Base-by-base conservation (phyloP, 805 yeast genomes). In the Ogataea ganodermae region DNA sequence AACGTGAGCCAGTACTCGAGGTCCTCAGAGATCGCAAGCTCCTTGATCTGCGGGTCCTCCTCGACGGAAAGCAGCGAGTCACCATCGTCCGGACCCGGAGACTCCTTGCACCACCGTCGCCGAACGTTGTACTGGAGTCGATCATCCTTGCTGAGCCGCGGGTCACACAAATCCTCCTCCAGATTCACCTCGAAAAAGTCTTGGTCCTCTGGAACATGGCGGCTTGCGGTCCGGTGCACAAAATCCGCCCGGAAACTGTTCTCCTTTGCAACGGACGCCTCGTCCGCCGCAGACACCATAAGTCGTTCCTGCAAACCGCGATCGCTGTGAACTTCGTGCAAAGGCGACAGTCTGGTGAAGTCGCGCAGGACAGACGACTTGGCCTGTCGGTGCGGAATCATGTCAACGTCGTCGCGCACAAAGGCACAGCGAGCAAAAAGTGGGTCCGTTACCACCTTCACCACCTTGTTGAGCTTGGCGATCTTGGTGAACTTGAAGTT, bases 371-470 rank as follows among this genome's bases (percentile, higher is more conserved):
- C 69, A 13, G 71, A 67, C 51, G 80, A 76, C 42, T 69, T 67
- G 9, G 68, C 68, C 13, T 84, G 62, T 31, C 75, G 63, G n/a
- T 83, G 69, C 0, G 88, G 87, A 1, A 86, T 61, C n/a, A 67
- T 57, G 52, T 78, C 83, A 9, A 76, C 64, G 42, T 86, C 90
- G 52, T 83, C 84, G 52, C 84, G 75, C 13, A 87, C 66, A 38
- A 86, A 80, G 0, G 82, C 83, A 67, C 86, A 86, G 0, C 87
- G 83, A 0, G 79, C 68, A 59, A 86, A 87, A 10, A 70, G 62
- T 0, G 83, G 74, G 53, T 65, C 69, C 57, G 92, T 83, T 1
- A 76, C 62, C 3, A 90, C 96, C 42, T 71, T 71, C 10, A 74
- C 76, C n/a, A 82, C 74, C 45, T 77, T 76, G 42, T 83, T 81